These are phyloP conservation scores for Centaurea solstitialis DNA, from an alignment of 129 eudicot genomes.

Conservation along the genomic window DNA sequence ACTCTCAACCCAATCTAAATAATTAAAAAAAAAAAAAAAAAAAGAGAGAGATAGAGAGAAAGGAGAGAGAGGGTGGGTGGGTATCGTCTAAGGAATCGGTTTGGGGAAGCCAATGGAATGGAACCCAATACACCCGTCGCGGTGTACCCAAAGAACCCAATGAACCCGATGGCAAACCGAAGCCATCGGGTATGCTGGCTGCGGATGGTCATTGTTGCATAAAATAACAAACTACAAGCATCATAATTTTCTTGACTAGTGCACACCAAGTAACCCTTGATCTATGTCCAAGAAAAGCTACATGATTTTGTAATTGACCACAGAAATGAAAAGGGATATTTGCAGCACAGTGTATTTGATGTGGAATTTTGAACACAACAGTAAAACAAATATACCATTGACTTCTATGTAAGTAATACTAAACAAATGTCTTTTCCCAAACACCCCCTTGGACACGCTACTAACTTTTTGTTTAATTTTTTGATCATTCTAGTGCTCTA, in stretches of 20 bases:
- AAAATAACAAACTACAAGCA: not conserved
- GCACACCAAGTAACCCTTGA: not conserved
- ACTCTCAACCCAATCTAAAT: too few relatives aligned
- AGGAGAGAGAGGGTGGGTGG: too few relatives aligned
- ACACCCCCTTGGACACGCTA: conserved; percentile 7
- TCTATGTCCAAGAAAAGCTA: not conserved
- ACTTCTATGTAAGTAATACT: conserved; percentile 5
- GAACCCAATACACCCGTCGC: too few relatives aligned
- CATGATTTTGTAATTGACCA: not conserved
- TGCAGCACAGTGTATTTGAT: not conserved
- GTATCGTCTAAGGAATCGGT: too few relatives aligned
- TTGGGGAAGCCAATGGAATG: too few relatives aligned
- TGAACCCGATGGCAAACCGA: too few relatives aligned
- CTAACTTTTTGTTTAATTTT: not conserved
- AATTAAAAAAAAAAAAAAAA: too few relatives aligned
- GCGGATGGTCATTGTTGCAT: too few relatives aligned
- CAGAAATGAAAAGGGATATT: not conserved
- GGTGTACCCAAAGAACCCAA: too few relatives aligned
- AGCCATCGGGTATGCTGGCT: too few relatives aligned
- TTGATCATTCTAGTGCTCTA: not conserved
- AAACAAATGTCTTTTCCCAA: not conserved
- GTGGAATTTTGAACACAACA: not conserved
- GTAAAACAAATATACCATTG: conserved; percentile 4
- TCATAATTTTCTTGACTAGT: not conserved
- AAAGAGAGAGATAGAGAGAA: too few relatives aligned